phyloP scores from a whole-genome alignment of 2,329 filamentous ascomycete genomes.

The Xylaria hypoxylon region DNA sequence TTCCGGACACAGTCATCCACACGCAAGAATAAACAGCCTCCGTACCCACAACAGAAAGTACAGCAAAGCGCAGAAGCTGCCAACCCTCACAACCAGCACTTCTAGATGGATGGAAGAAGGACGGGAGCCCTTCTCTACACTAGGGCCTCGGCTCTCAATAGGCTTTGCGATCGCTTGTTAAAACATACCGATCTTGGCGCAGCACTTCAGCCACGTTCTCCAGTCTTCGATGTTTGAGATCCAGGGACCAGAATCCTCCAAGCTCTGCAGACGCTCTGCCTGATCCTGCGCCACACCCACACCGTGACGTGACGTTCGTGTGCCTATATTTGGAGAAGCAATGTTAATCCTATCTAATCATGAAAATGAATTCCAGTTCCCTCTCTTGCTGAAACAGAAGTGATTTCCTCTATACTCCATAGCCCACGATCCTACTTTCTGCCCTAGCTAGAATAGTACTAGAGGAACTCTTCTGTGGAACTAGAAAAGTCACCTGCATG shows the following conservation, averaged over 20 bases:
- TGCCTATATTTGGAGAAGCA: constrained; percentile 28
- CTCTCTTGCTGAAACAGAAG: constrained; percentile 21
- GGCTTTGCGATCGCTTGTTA: too few relatives aligned
- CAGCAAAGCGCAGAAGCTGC: too few relatives aligned
- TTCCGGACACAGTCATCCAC: too few relatives aligned
- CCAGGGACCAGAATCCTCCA: constrained; percentile 23
- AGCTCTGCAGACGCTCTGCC: neutral
- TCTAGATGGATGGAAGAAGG: too few relatives aligned
- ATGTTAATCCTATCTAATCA: constrained; percentile 23
- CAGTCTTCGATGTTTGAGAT: constrained; percentile 2
- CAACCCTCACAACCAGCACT: too few relatives aligned
- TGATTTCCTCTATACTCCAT: neutral
- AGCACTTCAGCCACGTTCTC: constrained; percentile 20
- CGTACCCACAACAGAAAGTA: too few relatives aligned
- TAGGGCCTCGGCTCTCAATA: neutral
- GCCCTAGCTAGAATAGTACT: too few relatives aligned
- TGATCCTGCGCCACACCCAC: constrained; percentile 22
- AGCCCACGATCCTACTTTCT: neutral
- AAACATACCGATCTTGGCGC: constrained; percentile 12
- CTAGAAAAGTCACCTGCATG: neutral
- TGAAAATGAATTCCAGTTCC: constrained; percentile 18
- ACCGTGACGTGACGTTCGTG: neutral
- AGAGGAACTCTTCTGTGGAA: constrained; percentile 10
- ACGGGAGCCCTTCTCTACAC: neutral
- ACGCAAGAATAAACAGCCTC: too few relatives aligned